Percentiles rank a stretch among this genome's conserved stretches.
These are phyloP conservation scores for Cairneyella variabilis DNA, from an alignment of 495 filamentous ascomycete species.

Conservation along the genomic window DNA sequence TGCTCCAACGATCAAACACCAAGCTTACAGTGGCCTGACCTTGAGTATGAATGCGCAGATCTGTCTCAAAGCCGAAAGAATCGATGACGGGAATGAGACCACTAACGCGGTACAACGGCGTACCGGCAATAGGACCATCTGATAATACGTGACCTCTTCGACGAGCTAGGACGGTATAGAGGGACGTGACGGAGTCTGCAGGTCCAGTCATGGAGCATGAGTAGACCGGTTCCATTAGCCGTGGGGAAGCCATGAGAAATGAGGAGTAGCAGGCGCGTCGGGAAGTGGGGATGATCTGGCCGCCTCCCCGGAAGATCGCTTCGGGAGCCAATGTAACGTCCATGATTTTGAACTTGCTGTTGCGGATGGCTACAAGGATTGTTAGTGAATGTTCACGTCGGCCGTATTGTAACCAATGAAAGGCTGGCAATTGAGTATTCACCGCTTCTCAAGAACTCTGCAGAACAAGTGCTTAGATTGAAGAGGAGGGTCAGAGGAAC, in stretches of 20 bases:
- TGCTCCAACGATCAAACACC: constrained; percentile 94
- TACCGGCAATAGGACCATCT: constrained; percentile 91
- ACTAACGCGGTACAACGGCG: constrained; percentile 86
- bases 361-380: constrained; percentile 71
- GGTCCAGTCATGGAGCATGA: constrained; percentile 88
- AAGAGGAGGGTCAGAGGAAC: constrained; percentile 12
- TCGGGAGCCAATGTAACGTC: constrained; percentile 84
- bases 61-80: constrained; percentile 95
- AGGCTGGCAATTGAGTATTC: constrained; percentile 21
- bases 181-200: constrained; percentile 78
- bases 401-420: constrained; percentile 15
- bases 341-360: constrained; percentile 91
- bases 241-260: constrained; percentile 94
- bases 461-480: constrained; percentile 17
- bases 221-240: constrained; percentile 95
- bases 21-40: constrained; percentile 84
- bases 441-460: constrained; percentile 25
- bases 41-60: constrained; percentile 92
- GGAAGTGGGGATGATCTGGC: constrained; percentile 94
- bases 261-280: constrained; percentile 88
- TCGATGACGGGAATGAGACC: constrained; percentile 95
- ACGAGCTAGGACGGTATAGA: constrained; percentile 88
- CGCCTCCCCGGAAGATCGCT: constrained; percentile 89
- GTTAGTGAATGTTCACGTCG: constrained; percentile 5
- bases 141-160: constrained; percentile 88